phyloP scores from a whole-genome alignment of 352 stramenopile species.

The Saprolegnia parasitica region DNA sequence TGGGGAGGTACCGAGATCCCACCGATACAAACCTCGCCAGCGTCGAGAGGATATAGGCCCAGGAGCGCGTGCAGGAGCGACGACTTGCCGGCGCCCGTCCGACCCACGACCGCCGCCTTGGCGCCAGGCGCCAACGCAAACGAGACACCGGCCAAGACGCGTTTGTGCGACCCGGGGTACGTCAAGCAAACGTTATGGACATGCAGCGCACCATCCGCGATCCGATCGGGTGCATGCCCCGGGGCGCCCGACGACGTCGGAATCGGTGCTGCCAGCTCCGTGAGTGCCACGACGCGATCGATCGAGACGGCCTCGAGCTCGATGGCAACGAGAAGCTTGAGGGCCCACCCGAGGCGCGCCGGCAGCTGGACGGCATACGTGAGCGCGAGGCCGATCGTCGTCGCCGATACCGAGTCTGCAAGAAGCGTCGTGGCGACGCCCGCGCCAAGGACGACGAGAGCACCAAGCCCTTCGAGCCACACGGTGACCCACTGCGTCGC shows the following conservation, averaged over 20 bases:
- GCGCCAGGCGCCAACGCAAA: constrained; percentile 13
- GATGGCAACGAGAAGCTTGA: constrained; percentile 24
- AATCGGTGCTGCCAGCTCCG: background rate
- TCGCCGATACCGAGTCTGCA: background rate
- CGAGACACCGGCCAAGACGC: constrained; percentile 26
- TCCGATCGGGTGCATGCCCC: background rate
- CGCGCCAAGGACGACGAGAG: constrained; percentile 2
- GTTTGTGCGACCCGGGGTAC: background rate
- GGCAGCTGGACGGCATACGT: constrained; percentile 23
- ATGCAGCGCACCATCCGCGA: background rate
- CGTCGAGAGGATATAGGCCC: constrained; percentile 27
- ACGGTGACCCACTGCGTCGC: constrained; percentile 31
- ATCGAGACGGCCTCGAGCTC: constrained; percentile 22
- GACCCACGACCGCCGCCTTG: constrained; percentile 33
- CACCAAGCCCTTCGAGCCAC: constrained; percentile 30
- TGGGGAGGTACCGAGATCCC: background rate
- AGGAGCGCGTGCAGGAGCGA: constrained; percentile 32
- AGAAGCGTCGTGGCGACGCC: constrained; percentile 3
- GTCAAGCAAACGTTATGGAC: constrained; percentile 8
- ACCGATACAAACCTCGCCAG: constrained; percentile 1
- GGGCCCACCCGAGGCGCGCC: constrained; percentile 13
- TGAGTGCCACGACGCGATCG: constrained; percentile 17
- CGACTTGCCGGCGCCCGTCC: constrained; percentile 35
- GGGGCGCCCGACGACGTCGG: background rate
- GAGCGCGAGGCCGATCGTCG: constrained; percentile 1